Evolutionary conservation across 768 basidiomycete genomes (phyloP), one percentile per base, ranked within the genome.

Genomic region (Trametes sanguinea): DNA sequence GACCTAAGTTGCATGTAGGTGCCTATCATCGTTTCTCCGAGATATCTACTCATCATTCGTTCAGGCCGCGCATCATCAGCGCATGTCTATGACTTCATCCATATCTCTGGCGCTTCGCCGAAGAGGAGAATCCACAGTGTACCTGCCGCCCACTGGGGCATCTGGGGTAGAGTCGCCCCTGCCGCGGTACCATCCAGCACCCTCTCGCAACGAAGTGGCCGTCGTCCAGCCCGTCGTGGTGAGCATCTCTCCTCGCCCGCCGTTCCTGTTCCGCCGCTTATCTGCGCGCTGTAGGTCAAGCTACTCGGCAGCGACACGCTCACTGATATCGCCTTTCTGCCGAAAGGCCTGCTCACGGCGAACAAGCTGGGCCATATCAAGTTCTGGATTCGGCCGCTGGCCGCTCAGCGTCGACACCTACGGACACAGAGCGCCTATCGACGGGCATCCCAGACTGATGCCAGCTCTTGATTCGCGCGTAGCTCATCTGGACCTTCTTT

Each of bases 161-260:
- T 74, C 78, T 10, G 69, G 74, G 37, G 68, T 73, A 10, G 84
- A 84, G 39, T 77, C 70, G 42, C 74, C 77, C 3, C 77, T 80
- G 11, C 74, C 80, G 32, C 80, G 86, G 11, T 95, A 88, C 67
- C 96, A 98, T 67, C 85, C 92, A 29, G 92, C 96, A 3, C 95
- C 95, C 2, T 91, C 93, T 2, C 81, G 94, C 27, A 94, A 90
- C 65, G 95, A 97, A 66, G 87, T 96, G 9, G 89, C 94, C 5
- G 83, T 91, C 30, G 86, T 97, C 2, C 95, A 96, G 69, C 94
- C 95, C 27, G 93, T 96, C 42, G 75, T 96, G 65, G 93, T 94
- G 68, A 67, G 83, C 79, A 39, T 11, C 29, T 32, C 45, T 27
- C 44, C 27, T 44, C 16, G 9, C 7, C 9, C 35, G n/a, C 30